Conservation (phyloP, 202 grass and related monocot genomes). For the Musa balbisiana region DNA sequence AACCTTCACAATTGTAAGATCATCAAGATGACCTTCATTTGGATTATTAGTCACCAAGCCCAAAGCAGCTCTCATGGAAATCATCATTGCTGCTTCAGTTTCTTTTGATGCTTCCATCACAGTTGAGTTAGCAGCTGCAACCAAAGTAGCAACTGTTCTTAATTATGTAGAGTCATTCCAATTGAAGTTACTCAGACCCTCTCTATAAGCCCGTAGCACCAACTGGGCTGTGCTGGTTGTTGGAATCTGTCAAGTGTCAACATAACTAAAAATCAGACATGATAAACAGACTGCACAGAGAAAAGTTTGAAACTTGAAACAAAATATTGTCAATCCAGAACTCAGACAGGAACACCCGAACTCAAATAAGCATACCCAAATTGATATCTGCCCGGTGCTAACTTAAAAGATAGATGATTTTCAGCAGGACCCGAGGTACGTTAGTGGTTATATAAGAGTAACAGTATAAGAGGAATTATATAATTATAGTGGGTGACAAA, state of each 20-base stretch:
- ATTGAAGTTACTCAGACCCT: conserved; percentile 68
- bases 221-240: conserved; percentile 62
- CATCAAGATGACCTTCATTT: conserved; percentile 74
- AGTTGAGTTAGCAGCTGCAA: conserved; percentile 77
- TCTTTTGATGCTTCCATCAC: conserved; percentile 84
- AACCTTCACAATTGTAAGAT: conserved; percentile 93
- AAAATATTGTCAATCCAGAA: not conserved
- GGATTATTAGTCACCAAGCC: conserved; percentile 54
- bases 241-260: not conserved
- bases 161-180: conserved; percentile 58
- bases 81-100: conserved; percentile 79
- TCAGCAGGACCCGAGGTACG: too few species aligned
- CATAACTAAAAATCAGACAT: not conserved
- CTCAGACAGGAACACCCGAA: not conserved
- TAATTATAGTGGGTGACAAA: too few species aligned
- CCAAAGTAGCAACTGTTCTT: conserved; percentile 66
- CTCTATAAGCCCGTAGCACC: conserved; percentile 72
- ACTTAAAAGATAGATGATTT: not conserved
- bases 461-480: too few species aligned
- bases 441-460: too few species aligned
- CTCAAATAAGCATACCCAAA: not conserved
- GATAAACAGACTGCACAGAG: not conserved
- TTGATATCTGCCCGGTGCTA: not conserved
- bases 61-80: conserved; percentile 62
- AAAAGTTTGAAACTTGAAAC: not conserved